Conservation (phyloP, 305 asterid species). For the Ajuga reptans region DNA sequence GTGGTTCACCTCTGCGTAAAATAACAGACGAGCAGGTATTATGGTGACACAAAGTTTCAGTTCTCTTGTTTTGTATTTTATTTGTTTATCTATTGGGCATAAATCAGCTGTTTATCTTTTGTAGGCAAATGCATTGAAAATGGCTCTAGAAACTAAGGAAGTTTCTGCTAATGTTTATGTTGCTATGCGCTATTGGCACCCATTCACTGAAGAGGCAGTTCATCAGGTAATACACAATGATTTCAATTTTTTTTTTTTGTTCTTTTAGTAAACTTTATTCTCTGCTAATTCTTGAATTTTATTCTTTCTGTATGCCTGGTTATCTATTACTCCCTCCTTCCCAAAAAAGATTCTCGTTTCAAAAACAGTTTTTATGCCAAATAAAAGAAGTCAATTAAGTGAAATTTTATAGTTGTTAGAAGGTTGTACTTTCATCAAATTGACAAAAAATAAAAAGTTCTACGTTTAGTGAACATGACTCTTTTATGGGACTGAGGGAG, state of each 20-base stretch:
- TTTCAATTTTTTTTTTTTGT: neutral
- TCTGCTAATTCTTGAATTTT: neutral
- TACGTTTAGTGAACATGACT: too few relatives aligned
- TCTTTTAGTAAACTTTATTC: neutral
- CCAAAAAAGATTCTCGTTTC: too few relatives aligned
- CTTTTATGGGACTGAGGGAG: too few relatives aligned
- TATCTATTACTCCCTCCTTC: too few relatives aligned
- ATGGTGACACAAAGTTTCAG: neutral
- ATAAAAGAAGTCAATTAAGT: too few relatives aligned
- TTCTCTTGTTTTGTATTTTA: neutral
- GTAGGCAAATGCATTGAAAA: constrained; percentile 64
- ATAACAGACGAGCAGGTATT: constrained; percentile 83
- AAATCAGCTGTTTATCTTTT: constrained; percentile 20
- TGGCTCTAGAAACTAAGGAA: constrained; percentile 56
- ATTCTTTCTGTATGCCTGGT: too few relatives aligned
- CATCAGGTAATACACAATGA: constrained; percentile 46
- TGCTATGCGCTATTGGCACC: constrained; percentile 96
- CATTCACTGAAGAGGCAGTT: constrained; percentile 93
- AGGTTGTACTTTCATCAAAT: too few relatives aligned
- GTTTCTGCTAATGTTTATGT: constrained; percentile 67
- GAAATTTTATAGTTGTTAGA: too few relatives aligned
- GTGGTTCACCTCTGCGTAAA: constrained; percentile 91
- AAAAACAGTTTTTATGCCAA: too few relatives aligned
- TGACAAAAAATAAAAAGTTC: too few relatives aligned
- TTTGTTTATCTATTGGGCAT: neutral